Conservation (phyloP, 805 yeast species). For the Priceomyces melissophilus region DNA sequence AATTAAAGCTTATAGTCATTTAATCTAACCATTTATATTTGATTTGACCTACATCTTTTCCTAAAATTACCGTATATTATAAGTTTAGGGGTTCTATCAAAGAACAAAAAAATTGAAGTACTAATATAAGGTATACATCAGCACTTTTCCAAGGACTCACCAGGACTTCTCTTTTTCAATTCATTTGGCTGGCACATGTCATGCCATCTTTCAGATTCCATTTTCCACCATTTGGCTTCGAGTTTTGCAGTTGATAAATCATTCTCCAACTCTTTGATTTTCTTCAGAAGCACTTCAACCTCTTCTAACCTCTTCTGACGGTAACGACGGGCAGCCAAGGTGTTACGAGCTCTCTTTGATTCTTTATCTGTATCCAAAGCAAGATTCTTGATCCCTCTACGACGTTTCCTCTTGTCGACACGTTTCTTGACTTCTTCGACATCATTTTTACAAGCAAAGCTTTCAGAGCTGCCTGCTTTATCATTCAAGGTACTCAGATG, state of each 20-base stretch:
- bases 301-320: conserved; percentile 7
- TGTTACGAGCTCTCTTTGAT: conserved; percentile 6
- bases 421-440: conserved; percentile 3
- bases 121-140: too few relatives aligned
- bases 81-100: neutral
- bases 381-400: neutral
- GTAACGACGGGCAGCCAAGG: conserved; percentile 9
- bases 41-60: too few relatives aligned
- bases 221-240: conserved; percentile 9
- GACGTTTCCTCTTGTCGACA: conserved; percentile 6
- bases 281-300: conserved; percentile 7
- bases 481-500: too few relatives aligned
- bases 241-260: conserved; percentile 6
- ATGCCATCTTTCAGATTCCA: conserved; percentile 9
- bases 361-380: neutral
- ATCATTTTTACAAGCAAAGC: neutral
- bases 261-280: conserved; percentile 7
- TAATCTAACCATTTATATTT: too few relatives aligned
- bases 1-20: too few relatives aligned
- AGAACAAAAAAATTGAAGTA: neutral
- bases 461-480: too few relatives aligned
- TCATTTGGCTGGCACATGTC: conserved; percentile 3
- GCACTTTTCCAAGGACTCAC: too few relatives aligned
- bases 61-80: neutral
- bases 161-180: neutral